Percentiles rank a stretch among this genome's conserved stretches.
phyloP scores from a whole-genome alignment of 2,329 filamentous ascomycete genomes.

The Rutstroemia sp. region DNA sequence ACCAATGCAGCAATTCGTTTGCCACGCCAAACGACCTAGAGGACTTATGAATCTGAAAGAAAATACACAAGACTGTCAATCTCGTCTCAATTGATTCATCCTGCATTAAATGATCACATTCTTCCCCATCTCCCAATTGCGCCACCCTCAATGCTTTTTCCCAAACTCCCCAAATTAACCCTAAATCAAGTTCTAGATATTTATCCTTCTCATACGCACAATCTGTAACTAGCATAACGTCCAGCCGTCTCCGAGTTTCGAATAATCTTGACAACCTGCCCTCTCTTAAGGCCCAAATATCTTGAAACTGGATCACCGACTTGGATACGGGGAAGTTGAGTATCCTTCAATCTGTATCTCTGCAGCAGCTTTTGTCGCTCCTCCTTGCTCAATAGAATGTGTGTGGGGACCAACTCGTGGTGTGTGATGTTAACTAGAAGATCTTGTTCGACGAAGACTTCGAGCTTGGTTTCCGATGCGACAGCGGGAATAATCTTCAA shows the following conservation, averaged over 20 bases:
- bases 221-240: conserved; percentile 88
- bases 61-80: neutral
- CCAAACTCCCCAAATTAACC: conserved; percentile 16
- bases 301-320: conserved; percentile 86
- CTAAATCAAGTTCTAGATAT: conserved; percentile 6
- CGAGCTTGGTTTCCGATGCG: conserved; percentile 70
- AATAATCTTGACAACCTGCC: conserved; percentile 98
- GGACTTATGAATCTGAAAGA: no score
- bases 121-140: neutral
- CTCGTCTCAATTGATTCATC: neutral
- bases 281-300: conserved; percentile 83
- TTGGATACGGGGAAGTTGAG: conserved; percentile 87
- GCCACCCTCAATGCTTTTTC: conserved; percentile 13
- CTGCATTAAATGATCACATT: neutral
- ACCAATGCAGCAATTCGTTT: no score
- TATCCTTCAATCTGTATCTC: conserved; percentile 94
- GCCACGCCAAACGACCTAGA: neutral
- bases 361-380: conserved; percentile 83
- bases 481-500: conserved; percentile 79
- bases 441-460: conserved; percentile 94
- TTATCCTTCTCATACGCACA: conserved; percentile 45
- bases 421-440: conserved; percentile 96
- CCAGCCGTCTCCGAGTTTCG: conserved; percentile 91
- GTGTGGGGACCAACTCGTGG: conserved; percentile 92
- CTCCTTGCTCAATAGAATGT: conserved; percentile 80